These are phyloP conservation scores for Plasmopara viticola DNA, from an alignment of 352 stramenopile species.

Conservation along the genomic window DNA sequence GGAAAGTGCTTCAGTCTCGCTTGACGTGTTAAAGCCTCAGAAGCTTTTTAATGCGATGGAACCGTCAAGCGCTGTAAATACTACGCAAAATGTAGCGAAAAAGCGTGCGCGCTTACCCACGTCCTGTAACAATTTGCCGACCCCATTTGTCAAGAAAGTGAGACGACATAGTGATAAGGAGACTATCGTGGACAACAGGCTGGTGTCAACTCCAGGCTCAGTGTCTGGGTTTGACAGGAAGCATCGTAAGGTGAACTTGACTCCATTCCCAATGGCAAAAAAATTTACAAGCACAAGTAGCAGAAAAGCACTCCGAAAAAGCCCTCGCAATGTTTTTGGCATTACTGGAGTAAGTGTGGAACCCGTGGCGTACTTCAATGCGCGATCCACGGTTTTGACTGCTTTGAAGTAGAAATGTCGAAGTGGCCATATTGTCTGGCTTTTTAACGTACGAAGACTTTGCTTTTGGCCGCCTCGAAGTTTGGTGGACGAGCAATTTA, in stretches of 20 bases:
- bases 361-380: conserved; percentile 56
- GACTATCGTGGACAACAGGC: conserved; percentile 12
- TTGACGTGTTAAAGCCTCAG: conserved; percentile 5
- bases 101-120: conserved; percentile 17
- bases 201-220: conserved; percentile 21
- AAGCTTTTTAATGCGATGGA: conserved; percentile 12
- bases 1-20: conserved; percentile 10
- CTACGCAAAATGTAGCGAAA: conserved; percentile 13
- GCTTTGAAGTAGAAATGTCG: too few relatives aligned
- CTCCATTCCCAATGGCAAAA: conserved; percentile 28
- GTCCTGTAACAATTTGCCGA: conserved; percentile 15
- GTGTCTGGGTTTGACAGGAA: conserved; percentile 28
- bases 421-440: too few relatives aligned
- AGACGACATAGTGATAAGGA: conserved; percentile 12
- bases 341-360: conserved; percentile 69
- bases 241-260: conserved; percentile 23
- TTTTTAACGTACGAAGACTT: too few relatives aligned
- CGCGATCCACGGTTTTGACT: conserved; percentile 70
- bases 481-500: too few relatives aligned
- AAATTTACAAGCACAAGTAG: conserved; percentile 24
- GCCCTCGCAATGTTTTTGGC: conserved; percentile 56
- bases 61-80: conserved; percentile 17
- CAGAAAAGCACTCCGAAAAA: conserved; percentile 25
- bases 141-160: conserved; percentile 26
- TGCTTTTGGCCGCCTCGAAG: too few relatives aligned